Evolutionary conservation across 2,329 filamentous ascomycete genomes (phyloP).

Genomic region (Helminthosporium solani): DNA sequence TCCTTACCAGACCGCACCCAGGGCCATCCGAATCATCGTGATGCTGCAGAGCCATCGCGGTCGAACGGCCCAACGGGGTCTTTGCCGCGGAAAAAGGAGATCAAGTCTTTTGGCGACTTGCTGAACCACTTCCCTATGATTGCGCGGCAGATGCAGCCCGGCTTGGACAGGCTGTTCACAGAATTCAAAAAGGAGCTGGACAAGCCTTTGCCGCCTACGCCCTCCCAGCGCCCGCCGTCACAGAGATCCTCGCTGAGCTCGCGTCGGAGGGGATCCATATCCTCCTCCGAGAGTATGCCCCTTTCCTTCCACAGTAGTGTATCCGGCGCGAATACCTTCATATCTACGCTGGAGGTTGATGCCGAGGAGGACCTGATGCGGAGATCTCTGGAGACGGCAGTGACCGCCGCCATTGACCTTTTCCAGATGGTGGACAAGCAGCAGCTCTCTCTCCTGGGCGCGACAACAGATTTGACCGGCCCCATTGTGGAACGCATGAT

Average conservation of each 20-base stretch:
- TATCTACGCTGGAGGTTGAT: conserved; percentile 63
- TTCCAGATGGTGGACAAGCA: conserved; percentile 96
- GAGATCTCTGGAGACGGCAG: conserved; percentile 82
- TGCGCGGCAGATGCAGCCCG: conserved; percentile 90
- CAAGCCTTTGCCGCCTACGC: conserved; percentile 76
- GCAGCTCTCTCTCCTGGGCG: conserved; percentile 85
- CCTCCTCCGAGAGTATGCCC: conserved; percentile 38
- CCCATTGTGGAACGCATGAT: conserved; percentile 91
- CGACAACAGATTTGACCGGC: conserved; percentile 90
- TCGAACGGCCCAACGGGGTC: conserved; percentile 37
- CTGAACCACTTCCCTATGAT: conserved; percentile 94
- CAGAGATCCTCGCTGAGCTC: conserved; percentile 36
- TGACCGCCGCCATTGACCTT: conserved; percentile 89
- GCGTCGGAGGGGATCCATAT: conserved; percentile 37
- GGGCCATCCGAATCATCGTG: conserved; percentile 7
- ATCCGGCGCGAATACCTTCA: conserved; percentile 40
- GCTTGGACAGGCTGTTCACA: conserved; percentile 82
- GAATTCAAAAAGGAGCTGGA: conserved; percentile 87
- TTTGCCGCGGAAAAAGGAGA: conserved; percentile 76
- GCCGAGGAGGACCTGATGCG: conserved; percentile 92
- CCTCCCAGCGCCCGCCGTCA: conserved; percentile 43
- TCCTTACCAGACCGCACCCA: conserved; percentile 24
- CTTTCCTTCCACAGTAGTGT: conserved; percentile 42
- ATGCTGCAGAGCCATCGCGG: conserved; percentile 17
- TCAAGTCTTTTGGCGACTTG: conserved; percentile 86